Evolutionary conservation across 1,139 yeast genomes (phyloP).

Genomic region (Candida sp.): DNA sequence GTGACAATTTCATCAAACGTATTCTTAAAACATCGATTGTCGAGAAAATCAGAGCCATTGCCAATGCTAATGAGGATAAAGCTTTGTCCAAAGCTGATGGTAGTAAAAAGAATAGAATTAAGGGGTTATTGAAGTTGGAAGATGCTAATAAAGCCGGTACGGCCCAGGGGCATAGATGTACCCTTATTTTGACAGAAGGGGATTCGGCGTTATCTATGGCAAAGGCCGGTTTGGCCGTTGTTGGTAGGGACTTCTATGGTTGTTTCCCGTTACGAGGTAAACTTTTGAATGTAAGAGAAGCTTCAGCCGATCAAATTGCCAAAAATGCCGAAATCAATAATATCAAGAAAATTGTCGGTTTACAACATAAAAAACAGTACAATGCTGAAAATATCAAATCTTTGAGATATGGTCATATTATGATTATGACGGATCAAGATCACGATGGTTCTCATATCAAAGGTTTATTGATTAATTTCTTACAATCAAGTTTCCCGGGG

Average conservation of each 20-base stretch:
- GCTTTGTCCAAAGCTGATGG: constrained; percentile 94
- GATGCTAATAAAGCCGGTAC: constrained; percentile 99
- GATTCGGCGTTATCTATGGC: constrained; percentile 95
- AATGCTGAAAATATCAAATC: constrained; percentile 58
- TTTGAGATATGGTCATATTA: constrained; percentile 91
- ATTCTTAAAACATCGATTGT: constrained; percentile 74
- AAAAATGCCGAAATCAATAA: constrained; percentile 95
- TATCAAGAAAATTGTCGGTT: constrained; percentile 90
- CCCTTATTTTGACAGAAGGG: constrained; percentile 93
- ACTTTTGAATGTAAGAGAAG: constrained; percentile 92
- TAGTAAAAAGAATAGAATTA: constrained; percentile 75
- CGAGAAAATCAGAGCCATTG: constrained; percentile 79
- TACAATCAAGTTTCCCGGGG: constrained; percentile 95
- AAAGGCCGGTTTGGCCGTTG: constrained; percentile 91
- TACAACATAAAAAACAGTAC: constrained; percentile 88
- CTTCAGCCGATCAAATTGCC: constrained; percentile 88
- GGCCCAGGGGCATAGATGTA: constrained; percentile 85
- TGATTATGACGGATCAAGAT: constrained; percentile 99
- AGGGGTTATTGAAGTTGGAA: constrained; percentile 85
- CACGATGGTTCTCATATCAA: constrained; percentile 99
- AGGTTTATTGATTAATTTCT: constrained; percentile 89
- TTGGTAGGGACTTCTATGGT: constrained; percentile 94
- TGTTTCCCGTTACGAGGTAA: constrained; percentile 97
- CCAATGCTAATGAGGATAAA: constrained; percentile 83
- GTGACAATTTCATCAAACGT: constrained; percentile 73